phyloP scores from a whole-genome alignment of 2,329 filamentous ascomycete genomes.

The Colletotrichum tropicicola region DNA sequence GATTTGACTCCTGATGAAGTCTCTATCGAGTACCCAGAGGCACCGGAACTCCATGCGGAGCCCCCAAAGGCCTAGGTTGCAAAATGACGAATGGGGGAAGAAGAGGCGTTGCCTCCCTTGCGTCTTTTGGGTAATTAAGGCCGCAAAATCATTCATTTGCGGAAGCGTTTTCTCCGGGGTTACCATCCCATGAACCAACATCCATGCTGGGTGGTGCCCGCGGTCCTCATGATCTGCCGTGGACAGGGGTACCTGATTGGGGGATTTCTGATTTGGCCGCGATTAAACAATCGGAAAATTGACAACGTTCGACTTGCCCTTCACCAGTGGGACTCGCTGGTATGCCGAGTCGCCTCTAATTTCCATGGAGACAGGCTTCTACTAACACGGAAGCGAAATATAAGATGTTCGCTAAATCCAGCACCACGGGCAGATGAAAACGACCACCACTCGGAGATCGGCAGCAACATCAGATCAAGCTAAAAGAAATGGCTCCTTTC shows the following conservation, averaged over 20 bases:
- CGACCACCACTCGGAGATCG: background rate
- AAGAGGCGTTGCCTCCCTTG: no score
- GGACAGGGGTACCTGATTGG: slow-evolving; percentile 18
- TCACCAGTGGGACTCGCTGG: background rate
- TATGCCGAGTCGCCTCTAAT: background rate
- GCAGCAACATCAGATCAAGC: background rate
- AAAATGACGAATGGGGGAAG: no score
- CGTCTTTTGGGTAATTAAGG: background rate
- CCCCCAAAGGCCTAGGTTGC: no score
- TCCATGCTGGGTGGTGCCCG: background rate
- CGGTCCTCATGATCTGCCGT: background rate
- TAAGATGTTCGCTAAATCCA: background rate
- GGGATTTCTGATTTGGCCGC: slow-evolving; percentile 16
- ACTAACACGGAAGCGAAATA: background rate
- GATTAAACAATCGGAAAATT: background rate
- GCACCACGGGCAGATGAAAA: no score
- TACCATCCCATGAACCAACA: background rate
- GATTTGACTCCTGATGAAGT: no score
- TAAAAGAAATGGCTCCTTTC: background rate
- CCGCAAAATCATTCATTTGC: slow-evolving; percentile 6
- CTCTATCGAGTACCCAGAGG: no score
- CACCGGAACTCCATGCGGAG: no score
- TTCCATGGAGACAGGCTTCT: background rate
- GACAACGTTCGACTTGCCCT: background rate
- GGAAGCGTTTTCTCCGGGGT: slow-evolving; percentile 14